Percentiles rank a stretch among this genome's conserved stretches.
Evolutionary conservation across 345 rosid species (phyloP).

Genomic region (Eutrema yunnanense): DNA sequence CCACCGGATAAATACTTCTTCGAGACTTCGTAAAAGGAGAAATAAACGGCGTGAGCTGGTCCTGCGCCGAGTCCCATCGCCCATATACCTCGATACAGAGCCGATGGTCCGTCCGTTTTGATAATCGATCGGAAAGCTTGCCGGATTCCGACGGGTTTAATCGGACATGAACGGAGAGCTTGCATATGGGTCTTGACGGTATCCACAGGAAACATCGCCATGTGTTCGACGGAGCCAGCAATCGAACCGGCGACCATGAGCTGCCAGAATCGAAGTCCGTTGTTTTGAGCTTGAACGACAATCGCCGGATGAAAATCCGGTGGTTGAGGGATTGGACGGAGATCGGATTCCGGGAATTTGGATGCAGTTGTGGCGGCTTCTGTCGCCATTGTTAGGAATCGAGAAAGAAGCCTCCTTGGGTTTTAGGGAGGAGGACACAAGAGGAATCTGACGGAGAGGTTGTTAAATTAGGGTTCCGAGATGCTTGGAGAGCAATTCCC

Average conservation of each 20-base stretch:
- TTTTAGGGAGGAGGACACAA: background rate
- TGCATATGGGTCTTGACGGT: conserved; percentile 97
- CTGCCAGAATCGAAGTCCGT: conserved; percentile 83
- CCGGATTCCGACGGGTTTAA: conserved; percentile 64
- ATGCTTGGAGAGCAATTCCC: conserved; percentile 4
- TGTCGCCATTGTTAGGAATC: conserved; percentile 41
- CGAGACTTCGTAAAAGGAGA: conserved; percentile 76
- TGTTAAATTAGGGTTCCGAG: conserved; percentile 20
- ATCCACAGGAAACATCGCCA: conserved; percentile 99
- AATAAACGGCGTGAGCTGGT: conserved; percentile 98
- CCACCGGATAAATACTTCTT: conserved; percentile 65
- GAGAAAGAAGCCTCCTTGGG: background rate
- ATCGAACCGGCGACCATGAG: conserved; percentile 94
- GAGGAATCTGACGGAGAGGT: background rate
- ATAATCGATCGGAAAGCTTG: conserved; percentile 76
- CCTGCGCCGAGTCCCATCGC: conserved; percentile 99
- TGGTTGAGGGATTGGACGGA: conserved; percentile 51
- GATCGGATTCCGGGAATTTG: conserved; percentile 58
- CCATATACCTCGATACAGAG: conserved; percentile 82
- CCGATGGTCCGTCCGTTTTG: conserved; percentile 60
- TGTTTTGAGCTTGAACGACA: conserved; percentile 31
- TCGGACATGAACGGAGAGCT: conserved; percentile 90
- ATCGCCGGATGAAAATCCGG: conserved; percentile 61
- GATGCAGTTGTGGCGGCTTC: conserved; percentile 62
- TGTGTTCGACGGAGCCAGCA: conserved; percentile 91